Evolutionary conservation across 2,329 filamentous ascomycete species (phyloP).

Genomic region (Ophiostoma piceae): DNA sequence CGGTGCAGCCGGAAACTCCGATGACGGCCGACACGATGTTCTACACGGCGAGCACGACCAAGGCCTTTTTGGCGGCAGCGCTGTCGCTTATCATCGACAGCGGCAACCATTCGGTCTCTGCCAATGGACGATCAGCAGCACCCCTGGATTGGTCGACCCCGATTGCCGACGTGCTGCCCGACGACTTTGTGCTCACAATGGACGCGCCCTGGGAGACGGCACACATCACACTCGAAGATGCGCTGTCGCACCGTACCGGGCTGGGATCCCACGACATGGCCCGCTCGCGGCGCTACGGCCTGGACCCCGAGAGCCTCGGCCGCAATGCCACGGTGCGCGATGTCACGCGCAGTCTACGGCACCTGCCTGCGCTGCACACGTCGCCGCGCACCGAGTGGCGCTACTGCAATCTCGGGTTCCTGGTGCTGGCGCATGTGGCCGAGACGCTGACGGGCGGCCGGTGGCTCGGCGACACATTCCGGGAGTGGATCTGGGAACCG

Average conservation of each 20-base stretch:
- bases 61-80: conserved; percentile 48
- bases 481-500: conserved; percentile 40
- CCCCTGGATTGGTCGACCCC: conserved; percentile 43
- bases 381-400: conserved; percentile 40
- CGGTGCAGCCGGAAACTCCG: conserved; percentile 36
- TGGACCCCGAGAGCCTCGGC: conserved; percentile 32
- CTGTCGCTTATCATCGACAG: conserved; percentile 45
- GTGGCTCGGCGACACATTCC: conserved; percentile 39
- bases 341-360: conserved; percentile 38
- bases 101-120: conserved; percentile 33
- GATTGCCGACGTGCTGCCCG: conserved; percentile 42
- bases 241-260: conserved; percentile 48
- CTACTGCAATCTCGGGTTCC: conserved; percentile 52
- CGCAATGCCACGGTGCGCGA: conserved; percentile 35
- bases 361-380: conserved; percentile 38
- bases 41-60: conserved; percentile 51
- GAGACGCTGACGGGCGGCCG: conserved; percentile 37
- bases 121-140: too few species aligned
- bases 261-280: conserved; percentile 42
- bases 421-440: conserved; percentile 42
- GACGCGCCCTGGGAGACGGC: conserved; percentile 37
- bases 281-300: conserved; percentile 31
- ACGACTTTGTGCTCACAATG: conserved; percentile 45
- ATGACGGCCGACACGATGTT: conserved; percentile 47
- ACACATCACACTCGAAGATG: conserved; percentile 50